Base-by-base conservation (phyloP, 257 asterid genomes). In the Euphrasia confusa region DNA sequence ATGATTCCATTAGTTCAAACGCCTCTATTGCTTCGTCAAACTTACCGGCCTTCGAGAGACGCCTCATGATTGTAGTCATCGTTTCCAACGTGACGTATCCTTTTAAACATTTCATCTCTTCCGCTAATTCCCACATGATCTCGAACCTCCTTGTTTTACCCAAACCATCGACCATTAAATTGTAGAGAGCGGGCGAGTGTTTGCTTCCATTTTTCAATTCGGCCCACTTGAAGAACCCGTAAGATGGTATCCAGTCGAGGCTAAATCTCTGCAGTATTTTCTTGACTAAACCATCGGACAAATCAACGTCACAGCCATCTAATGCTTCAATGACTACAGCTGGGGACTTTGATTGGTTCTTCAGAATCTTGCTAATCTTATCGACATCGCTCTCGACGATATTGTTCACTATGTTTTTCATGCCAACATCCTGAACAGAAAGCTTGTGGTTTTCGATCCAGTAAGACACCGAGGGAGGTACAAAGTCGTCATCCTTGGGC, bases 221-320 rank as follows among this genome's bases (percentile, higher is more conserved):
- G 3, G 85, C 88, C 99, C 99, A 93, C 71, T 71, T 83, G 70
- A 89, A 93, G 72, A 85, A 93, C 15, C 99, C 96, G 3, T 72
- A 67, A 62, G 84, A 79, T 4, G 78, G 89, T 54, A 81, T 63
- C 97, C 97, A 93, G 55, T 89, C 95, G 33, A 61, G 77, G 80
- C 95, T 79, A 70, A 89, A 93, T 74, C 97, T 85, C 67, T 64
- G 71, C 66, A 87, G 61, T 45, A 87, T 77, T 72, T 82, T 83
- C 86, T 79, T 84, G 7, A 80, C 75, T 71, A 87, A 72, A 66
- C 79, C 30, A 55, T 80, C 85, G 1, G 89, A 80, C 32, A 85
- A 42, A 52, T 80, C 77, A 61, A 85, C 65, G 62, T 56, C 75
- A 70, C 81, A 78, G 18, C 75, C 81, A 35, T 68, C 71, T 33